A percentile compares a stretch with the other conserved stretches of the same genome.
These are phyloP conservation scores for Ceratobasidium theobromae DNA, from an alignment of 1,284 basidiomycete species.

Conservation along the genomic window DNA sequence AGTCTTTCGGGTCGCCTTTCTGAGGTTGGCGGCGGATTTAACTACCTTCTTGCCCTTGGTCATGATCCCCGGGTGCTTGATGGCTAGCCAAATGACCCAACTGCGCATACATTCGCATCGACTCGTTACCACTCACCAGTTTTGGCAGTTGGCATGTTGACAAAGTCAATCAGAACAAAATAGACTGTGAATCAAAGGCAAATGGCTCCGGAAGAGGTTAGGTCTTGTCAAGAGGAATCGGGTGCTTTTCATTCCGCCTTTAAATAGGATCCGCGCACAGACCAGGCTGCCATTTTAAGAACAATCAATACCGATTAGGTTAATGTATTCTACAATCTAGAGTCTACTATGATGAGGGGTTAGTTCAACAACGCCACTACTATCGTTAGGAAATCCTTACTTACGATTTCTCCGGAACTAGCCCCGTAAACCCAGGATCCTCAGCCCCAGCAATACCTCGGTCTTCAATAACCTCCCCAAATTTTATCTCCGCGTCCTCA, in stretches of 20 bases:
- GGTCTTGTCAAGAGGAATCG: not conserved
- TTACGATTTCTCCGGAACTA: slow-evolving; percentile 25
- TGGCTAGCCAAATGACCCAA: not conserved
- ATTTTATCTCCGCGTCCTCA: slow-evolving; percentile 61
- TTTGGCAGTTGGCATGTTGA: not conserved
- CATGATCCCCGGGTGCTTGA: not conserved
- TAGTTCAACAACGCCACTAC: not conserved
- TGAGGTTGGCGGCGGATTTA: not conserved
- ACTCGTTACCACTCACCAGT: not conserved
- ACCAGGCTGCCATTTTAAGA: not conserved
- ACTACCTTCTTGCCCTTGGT: not conserved
- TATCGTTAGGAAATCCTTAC: not conserved
- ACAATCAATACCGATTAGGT: slow-evolving; percentile 4
- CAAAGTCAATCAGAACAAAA: not conserved
- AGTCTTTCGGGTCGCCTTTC: not conserved
- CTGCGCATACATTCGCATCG: slow-evolving; percentile 23
- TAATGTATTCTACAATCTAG: slow-evolving; percentile 14
- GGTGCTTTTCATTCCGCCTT: not conserved
- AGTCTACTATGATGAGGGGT: slow-evolving; percentile 2
- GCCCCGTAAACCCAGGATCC: slow-evolving; percentile 30
- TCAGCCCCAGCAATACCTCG: slow-evolving; percentile 61
- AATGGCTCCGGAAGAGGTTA: not conserved
- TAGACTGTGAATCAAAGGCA: not conserved
- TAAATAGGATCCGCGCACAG: not conserved
- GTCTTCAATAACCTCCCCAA: slow-evolving; percentile 61